phyloP scores from a whole-genome alignment of 2,329 filamentous ascomycete genomes.

The Colletotrichum theobromicola region DNA sequence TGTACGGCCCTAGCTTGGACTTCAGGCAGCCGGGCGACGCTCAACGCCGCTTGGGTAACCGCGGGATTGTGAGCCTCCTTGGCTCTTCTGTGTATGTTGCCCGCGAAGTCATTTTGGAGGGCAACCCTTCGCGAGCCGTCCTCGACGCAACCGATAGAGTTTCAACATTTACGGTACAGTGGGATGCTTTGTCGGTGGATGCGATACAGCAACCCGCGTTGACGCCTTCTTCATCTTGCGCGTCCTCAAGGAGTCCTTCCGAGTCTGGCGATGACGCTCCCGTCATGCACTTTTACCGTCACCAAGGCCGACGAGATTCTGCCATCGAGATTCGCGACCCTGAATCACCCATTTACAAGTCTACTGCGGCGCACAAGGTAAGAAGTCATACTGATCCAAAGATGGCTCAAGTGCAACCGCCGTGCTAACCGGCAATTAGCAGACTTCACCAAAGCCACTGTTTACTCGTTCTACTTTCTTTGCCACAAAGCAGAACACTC shows the following conservation, averaged over 20 bases:
- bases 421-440: neutral
- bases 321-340: slow-evolving; percentile 17
- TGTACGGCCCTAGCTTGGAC: slow-evolving; percentile 15
- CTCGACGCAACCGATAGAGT: slow-evolving; percentile 1
- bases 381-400: neutral
- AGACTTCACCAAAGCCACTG: slow-evolving; percentile 8
- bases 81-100: slow-evolving; percentile 14
- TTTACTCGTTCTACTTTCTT: slow-evolving; percentile 4
- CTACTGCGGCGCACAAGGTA: neutral
- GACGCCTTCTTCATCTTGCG: slow-evolving; percentile 14
- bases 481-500: neutral
- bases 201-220: slow-evolving; percentile 9
- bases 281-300: slow-evolving; percentile 10
- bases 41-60: slow-evolving; percentile 3
- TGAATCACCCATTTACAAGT: slow-evolving; percentile 17
- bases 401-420: neutral
- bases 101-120: slow-evolving; percentile 9
- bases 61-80: slow-evolving; percentile 13
- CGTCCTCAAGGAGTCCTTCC: slow-evolving; percentile 16
- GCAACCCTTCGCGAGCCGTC: neutral
- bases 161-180: slow-evolving; percentile 14
- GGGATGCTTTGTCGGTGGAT: slow-evolving; percentile 10
- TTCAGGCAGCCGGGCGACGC: neutral
- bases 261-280: slow-evolving; percentile 8
- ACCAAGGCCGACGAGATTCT: slow-evolving; percentile 15